Conservation (phyloP, 1,284 basidiomycete species). For the Heterobasidion parviporum region DNA sequence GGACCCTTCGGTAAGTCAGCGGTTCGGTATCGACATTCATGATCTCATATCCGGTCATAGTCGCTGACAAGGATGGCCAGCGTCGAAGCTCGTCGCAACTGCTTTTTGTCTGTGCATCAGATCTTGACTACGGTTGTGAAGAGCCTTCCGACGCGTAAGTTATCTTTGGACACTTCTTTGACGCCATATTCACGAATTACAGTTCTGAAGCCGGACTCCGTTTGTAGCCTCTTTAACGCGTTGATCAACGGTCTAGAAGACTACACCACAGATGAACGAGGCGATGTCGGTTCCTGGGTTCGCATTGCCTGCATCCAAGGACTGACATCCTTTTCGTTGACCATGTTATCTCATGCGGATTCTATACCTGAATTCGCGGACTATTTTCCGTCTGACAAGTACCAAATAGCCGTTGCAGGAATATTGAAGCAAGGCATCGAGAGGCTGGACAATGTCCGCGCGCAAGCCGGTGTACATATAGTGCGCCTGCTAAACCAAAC, state of each 20-base stretch:
- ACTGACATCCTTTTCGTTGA: constrained; percentile 39
- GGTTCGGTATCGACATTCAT: constrained; percentile 14
- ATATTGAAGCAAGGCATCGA: constrained; percentile 88
- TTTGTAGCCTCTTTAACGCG: constrained; percentile 39
- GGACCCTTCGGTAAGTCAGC: constrained; percentile 38
- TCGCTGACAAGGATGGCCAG: constrained; percentile 34
- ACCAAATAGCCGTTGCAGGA: constrained; percentile 51
- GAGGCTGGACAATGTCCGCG: constrained; percentile 84
- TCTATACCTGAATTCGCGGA: constrained; percentile 34
- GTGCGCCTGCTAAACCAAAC: constrained; percentile 39
- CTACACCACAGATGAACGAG: constrained; percentile 90
- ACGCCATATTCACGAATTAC: not conserved
- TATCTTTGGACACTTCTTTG: not conserved
- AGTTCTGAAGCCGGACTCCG: constrained; percentile 41
- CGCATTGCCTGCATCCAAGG: constrained; percentile 70
- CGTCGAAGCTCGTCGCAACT: constrained; percentile 67
- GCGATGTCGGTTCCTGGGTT: constrained; percentile 97
- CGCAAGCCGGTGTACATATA: constrained; percentile 65
- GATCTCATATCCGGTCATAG: constrained; percentile 23
- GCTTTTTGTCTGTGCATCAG: constrained; percentile 55
- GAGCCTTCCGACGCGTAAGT: constrained; percentile 39
- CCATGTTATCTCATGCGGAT: constrained; percentile 35
- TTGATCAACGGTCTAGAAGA: constrained; percentile 71
- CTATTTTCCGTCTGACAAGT: constrained; percentile 55
- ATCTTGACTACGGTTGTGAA: constrained; percentile 43